phyloP scores from a whole-genome alignment of 768 basidiomycete genomes.

The Trametes maxima region DNA sequence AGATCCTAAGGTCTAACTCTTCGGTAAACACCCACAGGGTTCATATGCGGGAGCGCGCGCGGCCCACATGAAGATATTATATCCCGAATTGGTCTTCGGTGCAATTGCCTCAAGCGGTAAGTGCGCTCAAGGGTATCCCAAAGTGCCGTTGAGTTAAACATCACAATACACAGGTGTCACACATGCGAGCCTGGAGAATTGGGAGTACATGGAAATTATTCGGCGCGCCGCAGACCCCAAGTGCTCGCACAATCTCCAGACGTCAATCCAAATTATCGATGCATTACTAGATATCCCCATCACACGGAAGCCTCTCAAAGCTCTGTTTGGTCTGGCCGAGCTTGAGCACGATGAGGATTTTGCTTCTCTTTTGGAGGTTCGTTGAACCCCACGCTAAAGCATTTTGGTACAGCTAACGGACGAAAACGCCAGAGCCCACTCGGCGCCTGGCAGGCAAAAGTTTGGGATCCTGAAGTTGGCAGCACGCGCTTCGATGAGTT shows the following conservation, averaged over 20 bases:
- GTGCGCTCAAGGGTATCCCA: conserved; percentile 24
- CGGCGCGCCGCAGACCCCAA: conserved; percentile 64
- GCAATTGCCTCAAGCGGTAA: conserved; percentile 86
- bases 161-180: conserved; percentile 62
- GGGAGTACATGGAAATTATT: conserved; percentile 89
- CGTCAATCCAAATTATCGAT: conserved; percentile 63
- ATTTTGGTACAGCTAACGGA: neutral
- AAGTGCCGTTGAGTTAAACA: neutral
- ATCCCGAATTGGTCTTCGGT: conserved; percentile 87
- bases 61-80: conserved; percentile 87
- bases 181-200: conserved; percentile 78
- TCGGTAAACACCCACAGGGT: conserved; percentile 46
- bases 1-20: neutral
- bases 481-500: conserved; percentile 69
- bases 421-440: conserved; percentile 51
- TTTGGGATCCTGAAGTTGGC: conserved; percentile 79
- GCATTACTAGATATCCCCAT: conserved; percentile 48
- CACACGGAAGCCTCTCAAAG: conserved; percentile 59
- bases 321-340: conserved; percentile 71
- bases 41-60: conserved; percentile 94
- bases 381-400: conserved; percentile 5
- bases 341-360: conserved; percentile 81
- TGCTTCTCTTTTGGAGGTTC: conserved; percentile 64
- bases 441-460: conserved; percentile 77
- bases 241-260: conserved; percentile 61